Evolutionary conservation across 2,329 filamentous ascomycete species (phyloP), one percentile per base, ranked within the genome.

Genomic region (Claviceps fusiformis): DNA sequence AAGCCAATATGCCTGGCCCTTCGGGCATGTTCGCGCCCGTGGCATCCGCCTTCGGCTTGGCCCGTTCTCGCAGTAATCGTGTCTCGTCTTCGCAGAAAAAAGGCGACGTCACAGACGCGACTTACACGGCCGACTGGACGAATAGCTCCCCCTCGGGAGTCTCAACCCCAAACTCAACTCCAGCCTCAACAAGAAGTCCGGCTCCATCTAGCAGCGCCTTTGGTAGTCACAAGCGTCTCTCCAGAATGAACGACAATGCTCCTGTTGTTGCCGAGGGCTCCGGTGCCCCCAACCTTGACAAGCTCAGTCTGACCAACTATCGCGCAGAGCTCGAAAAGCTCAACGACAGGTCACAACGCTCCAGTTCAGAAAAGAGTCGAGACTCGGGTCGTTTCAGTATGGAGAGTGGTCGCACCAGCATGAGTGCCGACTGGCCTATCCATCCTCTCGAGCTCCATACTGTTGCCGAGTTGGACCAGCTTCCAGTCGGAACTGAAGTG

Each of bases 371-470:
- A 47, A 57, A 55, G 35, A 59, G 58, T 5, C 61, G 61, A 50
- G 61, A 64, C 9, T 69, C 67, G 17, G 43, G 19, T 41, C 54
- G 56, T 24, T 56, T 48, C 24, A 58, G 56, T 52, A 60, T 68
- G n/a, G 70, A 72, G 39, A 71, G 69, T 55, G 63, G 64, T 31
- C 67, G 68, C 51, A 71, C 68, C 44, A 66, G 62, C 51, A 64
- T 60, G 57, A 71, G 69, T 59, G 63, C 67, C 46, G 70, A 71
- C 56, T 70, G 68, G 67, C 68, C 70, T 10, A 62, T 65, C 5
- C 70, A 72, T 50, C 70, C 70, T n/a, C 62, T 65, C 39, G 70
- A 72, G 58, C 63, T 72, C 61, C 71, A 68, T 59, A 65, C 69
- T 31, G 65, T 73, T 44, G 59, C 65, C 19, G 64, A 72, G 62